Conservation (phyloP, 2,329 filamentous ascomycete genomes). For the Diplodia mutila region DNA sequence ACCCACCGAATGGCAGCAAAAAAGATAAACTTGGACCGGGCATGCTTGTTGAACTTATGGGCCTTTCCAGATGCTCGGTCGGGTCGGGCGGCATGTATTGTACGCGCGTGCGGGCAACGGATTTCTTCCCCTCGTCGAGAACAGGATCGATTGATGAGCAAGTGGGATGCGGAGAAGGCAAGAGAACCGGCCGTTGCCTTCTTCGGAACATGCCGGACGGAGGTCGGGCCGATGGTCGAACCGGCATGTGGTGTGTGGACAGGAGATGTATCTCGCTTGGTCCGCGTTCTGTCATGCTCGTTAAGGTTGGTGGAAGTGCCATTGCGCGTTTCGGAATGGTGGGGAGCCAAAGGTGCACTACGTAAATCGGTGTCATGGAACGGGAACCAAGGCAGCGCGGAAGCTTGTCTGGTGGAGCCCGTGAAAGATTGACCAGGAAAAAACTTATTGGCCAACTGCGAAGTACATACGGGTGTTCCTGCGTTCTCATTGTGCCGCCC, state of each 20-base stretch:
- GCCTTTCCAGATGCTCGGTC: neutral
- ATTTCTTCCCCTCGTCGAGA: neutral
- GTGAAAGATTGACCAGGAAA: neutral
- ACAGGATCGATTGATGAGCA: neutral
- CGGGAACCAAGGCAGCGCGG: neutral
- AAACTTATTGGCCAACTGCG: neutral
- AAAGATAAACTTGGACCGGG: neutral
- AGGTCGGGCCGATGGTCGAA: neutral
- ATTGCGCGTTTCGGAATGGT: neutral
- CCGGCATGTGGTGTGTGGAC: neutral
- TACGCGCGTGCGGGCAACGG: neutral
- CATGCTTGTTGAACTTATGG: neutral
- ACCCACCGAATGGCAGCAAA: neutral
- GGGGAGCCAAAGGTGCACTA: neutral
- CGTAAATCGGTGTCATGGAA: slow-evolving; percentile 1
- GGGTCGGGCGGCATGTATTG: neutral
- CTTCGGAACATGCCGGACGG: neutral
- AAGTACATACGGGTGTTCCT: slow-evolving; percentile 5
- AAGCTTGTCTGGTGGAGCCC: slow-evolving; percentile 14
- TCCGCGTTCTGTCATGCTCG: neutral
- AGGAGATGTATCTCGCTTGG: neutral
- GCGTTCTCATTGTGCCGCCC: neutral
- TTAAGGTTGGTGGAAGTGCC: neutral
- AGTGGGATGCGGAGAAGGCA: neutral
- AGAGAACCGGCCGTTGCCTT: neutral